phyloP scores from a whole-genome alignment of 371 early-diverging fungal species.

The Lichtheimia hyalospora region DNA sequence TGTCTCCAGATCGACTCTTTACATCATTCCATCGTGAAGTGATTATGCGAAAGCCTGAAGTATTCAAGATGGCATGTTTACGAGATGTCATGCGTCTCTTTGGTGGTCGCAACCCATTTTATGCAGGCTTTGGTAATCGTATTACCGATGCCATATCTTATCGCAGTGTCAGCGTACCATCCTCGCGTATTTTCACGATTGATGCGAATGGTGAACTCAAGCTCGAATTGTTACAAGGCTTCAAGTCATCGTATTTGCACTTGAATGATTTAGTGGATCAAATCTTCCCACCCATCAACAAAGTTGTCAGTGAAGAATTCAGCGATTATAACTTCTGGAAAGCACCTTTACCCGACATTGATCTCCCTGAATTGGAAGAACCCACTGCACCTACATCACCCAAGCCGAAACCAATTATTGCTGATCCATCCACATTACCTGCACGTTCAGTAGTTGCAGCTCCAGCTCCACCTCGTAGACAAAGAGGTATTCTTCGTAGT shows the following conservation, averaged over 20 bases:
- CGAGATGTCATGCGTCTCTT: conserved; percentile 85
- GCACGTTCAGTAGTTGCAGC: conserved; percentile 23
- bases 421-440: conserved; percentile 33
- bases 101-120: conserved; percentile 79
- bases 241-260: conserved; percentile 80
- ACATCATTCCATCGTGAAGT: conserved; percentile 92
- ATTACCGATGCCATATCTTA: conserved; percentile 91
- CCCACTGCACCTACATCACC: conserved; percentile 18
- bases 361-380: conserved; percentile 36
- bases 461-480: conserved; percentile 8
- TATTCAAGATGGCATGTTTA: conserved; percentile 95
- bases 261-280: conserved; percentile 92
- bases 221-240: conserved; percentile 81
- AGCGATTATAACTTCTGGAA: conserved; percentile 89
- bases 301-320: conserved; percentile 59
- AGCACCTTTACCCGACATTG: conserved; percentile 45
- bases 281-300: conserved; percentile 80
- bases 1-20: conserved; percentile 94
- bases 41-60: conserved; percentile 90
- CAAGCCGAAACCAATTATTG: conserved; percentile 42
- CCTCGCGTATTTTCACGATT: conserved; percentile 93
- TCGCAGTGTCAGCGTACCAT: conserved; percentile 88
- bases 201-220: conserved; percentile 88
- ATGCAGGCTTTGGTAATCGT: conserved; percentile 98
- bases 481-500: conserved; percentile 36